These are phyloP conservation scores for Akebia trifoliata DNA, from an alignment of 164 flowering plant species.

Conservation along the genomic window DNA sequence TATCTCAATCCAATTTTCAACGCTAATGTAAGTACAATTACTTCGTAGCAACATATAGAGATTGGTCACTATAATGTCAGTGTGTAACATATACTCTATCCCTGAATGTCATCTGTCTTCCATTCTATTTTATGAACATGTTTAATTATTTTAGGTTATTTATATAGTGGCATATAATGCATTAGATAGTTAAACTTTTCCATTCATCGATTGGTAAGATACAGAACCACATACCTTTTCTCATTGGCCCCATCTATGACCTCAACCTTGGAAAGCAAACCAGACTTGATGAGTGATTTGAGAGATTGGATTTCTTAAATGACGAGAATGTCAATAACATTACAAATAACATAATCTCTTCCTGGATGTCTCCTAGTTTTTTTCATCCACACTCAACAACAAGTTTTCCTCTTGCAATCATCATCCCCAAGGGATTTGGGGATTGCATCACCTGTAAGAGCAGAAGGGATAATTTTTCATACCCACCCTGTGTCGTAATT, in stretches of 20 bases:
- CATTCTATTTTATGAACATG: too few species aligned
- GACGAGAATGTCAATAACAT: conserved; percentile 61
- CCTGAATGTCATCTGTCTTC: too few species aligned
- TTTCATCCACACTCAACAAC: conserved; percentile 83
- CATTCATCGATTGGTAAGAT: not conserved
- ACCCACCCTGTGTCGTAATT: conserved; percentile 61
- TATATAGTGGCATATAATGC: not conserved
- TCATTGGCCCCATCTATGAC: conserved; percentile 59
- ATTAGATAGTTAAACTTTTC: not conserved
- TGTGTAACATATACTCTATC: too few species aligned
- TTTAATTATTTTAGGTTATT: too few species aligned
- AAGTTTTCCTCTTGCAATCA: conserved; percentile 81
- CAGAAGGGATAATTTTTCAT: conserved; percentile 51
- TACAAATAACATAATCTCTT: conserved; percentile 49
- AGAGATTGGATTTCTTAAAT: conserved; percentile 76
- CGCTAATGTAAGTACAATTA: too few species aligned
- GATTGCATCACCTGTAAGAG: conserved; percentile 61
- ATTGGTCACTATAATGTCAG: too few species aligned
- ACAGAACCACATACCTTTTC: conserved; percentile 36
- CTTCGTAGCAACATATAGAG: too few species aligned
- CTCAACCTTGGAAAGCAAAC: conserved; percentile 68
- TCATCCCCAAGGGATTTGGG: conserved; percentile 56
- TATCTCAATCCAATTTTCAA: too few species aligned
- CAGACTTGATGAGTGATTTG: conserved; percentile 62
- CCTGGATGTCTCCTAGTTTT: conserved; percentile 54